Evolutionary conservation across 2,329 filamentous ascomycete genomes (phyloP), one percentile per base, ranked within the genome.

Genomic region (Nigrograna mackinnonii): DNA sequence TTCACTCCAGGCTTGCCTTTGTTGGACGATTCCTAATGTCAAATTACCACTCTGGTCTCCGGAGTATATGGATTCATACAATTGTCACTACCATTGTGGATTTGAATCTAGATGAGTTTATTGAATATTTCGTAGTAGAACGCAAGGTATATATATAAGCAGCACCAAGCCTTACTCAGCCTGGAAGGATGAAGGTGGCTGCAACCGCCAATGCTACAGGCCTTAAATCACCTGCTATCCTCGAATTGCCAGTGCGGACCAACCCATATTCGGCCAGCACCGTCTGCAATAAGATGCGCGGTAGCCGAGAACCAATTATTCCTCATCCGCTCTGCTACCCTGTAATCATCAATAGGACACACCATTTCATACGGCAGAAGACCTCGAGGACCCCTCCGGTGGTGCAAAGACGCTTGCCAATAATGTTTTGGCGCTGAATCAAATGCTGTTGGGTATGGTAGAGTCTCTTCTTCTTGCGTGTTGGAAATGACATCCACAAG

Each of bases 371-470:
- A 20, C 5, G 26, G 38, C 14, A 46, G 36, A 12, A 40, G 17
- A 9, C 43, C 39, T 12, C 35, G 9, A 6, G 39, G 39, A 2
- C 43, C 38, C 14, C 43, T 13, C 18, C 39, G 33, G 20, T 46
- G 13, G 13, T 31, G 17, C 14, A 46, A 20, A 12, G 33, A 41
- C 3, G 31, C 43, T 31, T 46, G 30, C 39, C 43, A 46, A 20
- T 44, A 44, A 22, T 44, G 41, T 12, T 34, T 39, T 22, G 35
- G 35, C 5, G 41, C 16, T 16, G 40, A n/a, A 20, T 44, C 41
- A 13, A 24, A 44, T 4, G 21, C 24, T n/a, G 36, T 44, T 2
- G 41, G 41, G 16, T 44, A 43, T 12, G 40, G 40, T 4, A 38
- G 18, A 6, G 19, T 5, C 6, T 22, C 14, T 6, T 22, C 19